Evolutionary conservation across 1,284 basidiomycete genomes (phyloP).

Genomic region (Apiotrichum veenhuisii): DNA sequence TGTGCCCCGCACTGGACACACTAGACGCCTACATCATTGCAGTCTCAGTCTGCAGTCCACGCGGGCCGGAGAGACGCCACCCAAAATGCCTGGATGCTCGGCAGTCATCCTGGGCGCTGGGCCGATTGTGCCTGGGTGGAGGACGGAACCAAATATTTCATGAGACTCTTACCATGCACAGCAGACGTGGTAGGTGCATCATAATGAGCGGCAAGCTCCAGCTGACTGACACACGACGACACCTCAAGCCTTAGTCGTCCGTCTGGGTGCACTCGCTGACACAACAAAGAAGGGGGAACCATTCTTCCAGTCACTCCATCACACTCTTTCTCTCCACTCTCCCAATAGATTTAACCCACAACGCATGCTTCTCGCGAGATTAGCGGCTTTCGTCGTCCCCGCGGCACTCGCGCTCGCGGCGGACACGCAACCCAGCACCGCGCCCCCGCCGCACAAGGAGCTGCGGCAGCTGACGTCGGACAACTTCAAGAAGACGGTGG

Average conservation of each 20-base stretch:
- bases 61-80: neutral
- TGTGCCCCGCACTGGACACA: neutral
- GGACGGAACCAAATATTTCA: neutral
- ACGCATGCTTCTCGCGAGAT: constrained; percentile 1
- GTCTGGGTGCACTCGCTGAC: no score
- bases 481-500: constrained; percentile 59
- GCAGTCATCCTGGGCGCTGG: no score
- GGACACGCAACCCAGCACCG: neutral
- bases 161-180: no score
- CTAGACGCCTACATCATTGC: no score
- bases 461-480: constrained; percentile 58
- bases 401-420: neutral
- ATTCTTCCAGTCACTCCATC: neutral
- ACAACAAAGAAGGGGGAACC: no score
- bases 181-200: no score
- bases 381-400: neutral
- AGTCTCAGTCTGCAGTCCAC: no score
- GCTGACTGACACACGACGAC: no score
- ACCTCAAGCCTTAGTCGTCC: no score
- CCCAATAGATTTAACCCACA: neutral
- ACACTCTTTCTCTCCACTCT: neutral
- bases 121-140: no score
- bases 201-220: no score
- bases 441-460: neutral
- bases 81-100: no score